phyloP scores from a whole-genome alignment of 768 basidiomycete species.

The Russula sp. region DNA sequence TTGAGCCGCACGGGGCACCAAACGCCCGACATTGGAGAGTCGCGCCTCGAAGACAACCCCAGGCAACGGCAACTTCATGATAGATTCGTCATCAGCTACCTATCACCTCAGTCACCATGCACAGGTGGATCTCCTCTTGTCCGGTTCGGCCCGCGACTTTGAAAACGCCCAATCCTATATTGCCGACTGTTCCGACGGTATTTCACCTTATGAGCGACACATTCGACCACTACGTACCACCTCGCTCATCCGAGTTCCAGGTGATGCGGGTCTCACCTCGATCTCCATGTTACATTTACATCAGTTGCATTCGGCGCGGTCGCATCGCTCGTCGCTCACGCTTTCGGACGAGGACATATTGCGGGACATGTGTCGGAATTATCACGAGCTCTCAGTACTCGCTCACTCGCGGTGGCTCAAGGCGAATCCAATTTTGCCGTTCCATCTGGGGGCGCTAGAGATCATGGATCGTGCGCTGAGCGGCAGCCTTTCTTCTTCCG shows the following conservation, averaged over 20 bases:
- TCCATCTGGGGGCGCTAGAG: slow-evolving; percentile 72
- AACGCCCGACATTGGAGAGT: slow-evolving; percentile 34
- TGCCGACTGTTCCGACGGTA: slow-evolving; percentile 37
- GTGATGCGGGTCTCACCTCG: slow-evolving; percentile 43
- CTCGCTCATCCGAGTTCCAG: slow-evolving; percentile 56
- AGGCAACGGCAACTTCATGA: slow-evolving; percentile 38
- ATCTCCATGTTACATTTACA: slow-evolving; percentile 58
- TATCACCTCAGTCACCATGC: slow-evolving; percentile 23
- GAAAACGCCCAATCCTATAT: slow-evolving; percentile 36
- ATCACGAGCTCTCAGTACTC: slow-evolving; percentile 65
- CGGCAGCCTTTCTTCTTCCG: slow-evolving; percentile 35
- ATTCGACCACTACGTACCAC: slow-evolving; percentile 55
- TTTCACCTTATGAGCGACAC: slow-evolving; percentile 39
- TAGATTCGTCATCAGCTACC: slow-evolving; percentile 42
- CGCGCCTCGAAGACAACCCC: slow-evolving; percentile 37
- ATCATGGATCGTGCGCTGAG: slow-evolving; percentile 49
- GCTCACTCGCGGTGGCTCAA: slow-evolving; percentile 47
- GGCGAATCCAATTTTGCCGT: slow-evolving; percentile 56
- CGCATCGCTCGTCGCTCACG: slow-evolving; percentile 41
- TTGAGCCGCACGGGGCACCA: slow-evolving; percentile 36
- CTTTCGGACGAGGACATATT: slow-evolving; percentile 38
- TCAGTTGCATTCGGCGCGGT: slow-evolving; percentile 52
- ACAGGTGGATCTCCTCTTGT: slow-evolving; percentile 7
- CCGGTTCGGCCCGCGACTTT: slow-evolving; percentile 28
- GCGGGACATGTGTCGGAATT: slow-evolving; percentile 64